Percentiles rank a stretch among this genome's conserved stretches.
phyloP scores from a whole-genome alignment of 2,329 filamentous ascomycete genomes.

The Apiospora rasikravindrae region DNA sequence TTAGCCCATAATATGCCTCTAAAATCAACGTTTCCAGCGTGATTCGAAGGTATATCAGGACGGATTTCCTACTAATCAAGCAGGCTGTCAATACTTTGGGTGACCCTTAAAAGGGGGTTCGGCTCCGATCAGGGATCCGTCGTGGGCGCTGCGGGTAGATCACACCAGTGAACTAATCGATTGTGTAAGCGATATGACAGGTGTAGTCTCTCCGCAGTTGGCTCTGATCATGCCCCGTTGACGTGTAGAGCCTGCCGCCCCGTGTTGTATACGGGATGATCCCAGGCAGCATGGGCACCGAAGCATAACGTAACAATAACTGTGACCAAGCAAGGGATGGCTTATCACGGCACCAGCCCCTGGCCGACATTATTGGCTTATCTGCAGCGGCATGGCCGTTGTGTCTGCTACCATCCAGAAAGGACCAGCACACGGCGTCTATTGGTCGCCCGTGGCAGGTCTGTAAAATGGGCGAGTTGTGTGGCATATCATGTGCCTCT shows the following conservation, averaged over 20 bases:
- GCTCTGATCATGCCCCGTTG: neutral
- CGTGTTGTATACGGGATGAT: neutral
- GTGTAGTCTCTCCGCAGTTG: neutral
- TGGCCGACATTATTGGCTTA: neutral
- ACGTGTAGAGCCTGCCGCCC: neutral
- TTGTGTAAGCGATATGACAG: neutral
- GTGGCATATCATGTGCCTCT: neutral
- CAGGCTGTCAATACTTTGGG: neutral
- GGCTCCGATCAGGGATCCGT: neutral
- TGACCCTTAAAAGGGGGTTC: neutral
- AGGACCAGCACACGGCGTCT: neutral
- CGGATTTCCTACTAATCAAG: neutral
- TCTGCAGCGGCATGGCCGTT: constrained; percentile 5
- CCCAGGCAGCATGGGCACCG: neutral
- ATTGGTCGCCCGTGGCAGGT: neutral
- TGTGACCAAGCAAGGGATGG: neutral
- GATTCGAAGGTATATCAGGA: neutral
- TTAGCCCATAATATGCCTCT: neutral
- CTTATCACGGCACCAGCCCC: neutral
- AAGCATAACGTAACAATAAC: neutral
- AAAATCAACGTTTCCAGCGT: neutral
- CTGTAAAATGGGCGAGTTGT: neutral
- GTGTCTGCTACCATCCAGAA: neutral
- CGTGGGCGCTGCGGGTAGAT: neutral
- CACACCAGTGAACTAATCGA: neutral